Evolutionary conservation across 148 eudicot species (phyloP).

Genomic region (Persicaria maculosa): DNA sequence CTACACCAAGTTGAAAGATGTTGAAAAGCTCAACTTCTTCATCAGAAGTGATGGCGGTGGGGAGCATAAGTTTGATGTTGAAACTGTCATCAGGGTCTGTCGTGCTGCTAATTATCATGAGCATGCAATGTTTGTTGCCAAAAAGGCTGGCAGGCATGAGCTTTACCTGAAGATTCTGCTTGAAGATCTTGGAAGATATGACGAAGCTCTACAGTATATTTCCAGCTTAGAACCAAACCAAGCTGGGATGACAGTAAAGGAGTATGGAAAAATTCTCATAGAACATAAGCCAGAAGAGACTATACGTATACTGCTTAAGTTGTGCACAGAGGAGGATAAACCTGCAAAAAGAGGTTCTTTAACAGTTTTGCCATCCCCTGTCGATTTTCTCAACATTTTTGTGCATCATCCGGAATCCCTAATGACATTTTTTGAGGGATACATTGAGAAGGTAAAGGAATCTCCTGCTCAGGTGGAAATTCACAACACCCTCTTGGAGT

Average conservation of each 20-base stretch:
- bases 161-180: constrained; percentile 89
- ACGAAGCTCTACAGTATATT: constrained; percentile 86
- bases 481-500: constrained; percentile 82
- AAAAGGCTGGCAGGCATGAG: constrained; percentile 94
- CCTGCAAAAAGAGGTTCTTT: constrained; percentile 43
- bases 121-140: constrained; percentile 99
- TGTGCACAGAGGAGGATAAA: constrained; percentile 90
- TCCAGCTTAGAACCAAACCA: constrained; percentile 85
- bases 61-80: constrained; percentile 89
- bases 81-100: constrained; percentile 94
- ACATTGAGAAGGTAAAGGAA: constrained; percentile 83
- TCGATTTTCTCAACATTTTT: constrained; percentile 88
- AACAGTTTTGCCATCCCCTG: constrained; percentile 91
- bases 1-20: constrained; percentile 94
- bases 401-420: constrained; percentile 82
- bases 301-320: constrained; percentile 73
- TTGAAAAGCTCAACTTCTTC: constrained; percentile 74
- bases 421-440: constrained; percentile 86
- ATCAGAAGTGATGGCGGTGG: constrained; percentile 78
- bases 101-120: constrained; percentile 97
- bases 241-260: constrained; percentile 86
- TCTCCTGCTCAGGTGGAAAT: constrained; percentile 94
- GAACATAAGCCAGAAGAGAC: constrained; percentile 91
- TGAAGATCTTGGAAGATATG: constrained; percentile 91
- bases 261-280: constrained; percentile 88